These are phyloP conservation scores for Pseudozyma sp. DNA, from an alignment of 1,284 basidiomycete species.

Conservation along the genomic window DNA sequence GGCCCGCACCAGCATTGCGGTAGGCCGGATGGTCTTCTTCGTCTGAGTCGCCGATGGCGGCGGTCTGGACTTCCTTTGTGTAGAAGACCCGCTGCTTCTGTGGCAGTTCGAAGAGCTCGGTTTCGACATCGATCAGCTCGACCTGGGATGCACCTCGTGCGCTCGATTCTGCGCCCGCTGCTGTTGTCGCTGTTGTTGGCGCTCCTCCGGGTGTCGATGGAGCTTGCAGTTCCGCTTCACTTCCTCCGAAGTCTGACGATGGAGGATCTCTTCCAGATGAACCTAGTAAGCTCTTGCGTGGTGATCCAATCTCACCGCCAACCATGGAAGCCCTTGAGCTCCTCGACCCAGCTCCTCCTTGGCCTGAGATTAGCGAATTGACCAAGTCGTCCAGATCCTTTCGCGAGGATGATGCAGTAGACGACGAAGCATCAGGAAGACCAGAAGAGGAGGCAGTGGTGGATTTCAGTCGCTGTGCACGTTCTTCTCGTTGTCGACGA, in stretches of 20 bases:
- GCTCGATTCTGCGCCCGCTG: neutral
- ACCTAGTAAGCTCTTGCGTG: constrained; percentile 25
- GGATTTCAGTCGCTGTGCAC: constrained; percentile 69
- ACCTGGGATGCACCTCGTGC: constrained; percentile 69
- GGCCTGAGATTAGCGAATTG: constrained; percentile 51
- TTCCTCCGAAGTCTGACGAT: constrained; percentile 46
- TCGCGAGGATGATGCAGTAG: constrained; percentile 26
- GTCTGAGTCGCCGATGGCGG: constrained; percentile 69
- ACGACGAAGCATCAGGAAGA: constrained; percentile 4
- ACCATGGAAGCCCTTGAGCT: constrained; percentile 20
- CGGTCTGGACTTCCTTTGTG: constrained; percentile 86
- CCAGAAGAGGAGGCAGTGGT: constrained; percentile 17
- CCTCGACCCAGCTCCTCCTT: constrained; percentile 7
- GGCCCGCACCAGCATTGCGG: constrained; percentile 72
- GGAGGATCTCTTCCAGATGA: constrained; percentile 14
- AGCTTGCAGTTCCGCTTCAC: constrained; percentile 30
- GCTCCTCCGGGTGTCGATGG: constrained; percentile 29
- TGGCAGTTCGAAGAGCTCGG: constrained; percentile 89
- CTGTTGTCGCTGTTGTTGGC: constrained; percentile 5
- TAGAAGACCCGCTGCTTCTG: constrained; percentile 87
- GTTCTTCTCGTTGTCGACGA: constrained; percentile 78
- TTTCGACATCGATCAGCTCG: constrained; percentile 80
- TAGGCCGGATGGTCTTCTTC: constrained; percentile 70
- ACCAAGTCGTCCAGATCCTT: constrained; percentile 65
- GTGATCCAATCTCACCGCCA: constrained; percentile 22